Percentiles rank a stretch among this genome's conserved stretches.
Conservation (phyloP, 495 filamentous ascomycete genomes). For the Aspergillus cristatus region DNA sequence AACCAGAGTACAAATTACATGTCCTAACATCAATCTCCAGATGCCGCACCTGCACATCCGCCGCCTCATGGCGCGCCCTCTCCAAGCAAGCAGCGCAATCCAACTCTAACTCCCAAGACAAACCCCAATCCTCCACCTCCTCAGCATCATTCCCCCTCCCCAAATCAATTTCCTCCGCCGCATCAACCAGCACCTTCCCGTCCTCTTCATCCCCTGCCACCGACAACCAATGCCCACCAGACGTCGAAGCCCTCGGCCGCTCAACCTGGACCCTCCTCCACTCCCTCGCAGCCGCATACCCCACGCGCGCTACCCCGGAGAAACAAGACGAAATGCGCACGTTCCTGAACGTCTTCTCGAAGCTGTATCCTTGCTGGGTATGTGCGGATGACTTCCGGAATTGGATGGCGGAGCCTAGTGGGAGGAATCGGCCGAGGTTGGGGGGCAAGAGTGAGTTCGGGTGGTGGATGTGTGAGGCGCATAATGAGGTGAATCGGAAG, state of each 20-base stretch:
- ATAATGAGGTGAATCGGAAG: conserved; percentile 95
- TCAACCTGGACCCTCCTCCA: conserved; percentile 90
- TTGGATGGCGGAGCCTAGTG: conserved; percentile 63
- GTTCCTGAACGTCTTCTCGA: conserved; percentile 75
- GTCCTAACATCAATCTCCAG: too few species aligned
- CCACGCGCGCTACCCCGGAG: conserved; percentile 47
- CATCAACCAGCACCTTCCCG: conserved; percentile 11
- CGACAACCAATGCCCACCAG: conserved; percentile 38
- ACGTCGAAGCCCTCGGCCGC: conserved; percentile 73
- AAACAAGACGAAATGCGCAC: conserved; percentile 64
- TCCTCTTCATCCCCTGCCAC: too few species aligned
- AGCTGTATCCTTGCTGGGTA: conserved; percentile 87
- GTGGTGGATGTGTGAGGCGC: conserved; percentile 91
- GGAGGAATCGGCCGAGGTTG: conserved; percentile 54
- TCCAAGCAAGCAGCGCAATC: conserved; percentile 40
- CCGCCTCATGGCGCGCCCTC: conserved; percentile 59
- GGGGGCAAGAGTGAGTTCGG: conserved; percentile 68
- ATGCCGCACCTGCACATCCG: conserved; percentile 80
- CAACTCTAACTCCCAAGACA: conserved; percentile 13
- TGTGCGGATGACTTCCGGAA: conserved; percentile 86
- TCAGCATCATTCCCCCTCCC: conserved; percentile 12
- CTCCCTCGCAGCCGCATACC: conserved; percentile 81
- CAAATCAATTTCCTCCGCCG: conserved; percentile 7
- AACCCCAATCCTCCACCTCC: conserved; percentile 14
- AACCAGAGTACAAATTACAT: not conserved